These are phyloP conservation scores for Rubroshorea leprosula DNA, from an alignment of 345 rosid species.

Conservation along the genomic window DNA sequence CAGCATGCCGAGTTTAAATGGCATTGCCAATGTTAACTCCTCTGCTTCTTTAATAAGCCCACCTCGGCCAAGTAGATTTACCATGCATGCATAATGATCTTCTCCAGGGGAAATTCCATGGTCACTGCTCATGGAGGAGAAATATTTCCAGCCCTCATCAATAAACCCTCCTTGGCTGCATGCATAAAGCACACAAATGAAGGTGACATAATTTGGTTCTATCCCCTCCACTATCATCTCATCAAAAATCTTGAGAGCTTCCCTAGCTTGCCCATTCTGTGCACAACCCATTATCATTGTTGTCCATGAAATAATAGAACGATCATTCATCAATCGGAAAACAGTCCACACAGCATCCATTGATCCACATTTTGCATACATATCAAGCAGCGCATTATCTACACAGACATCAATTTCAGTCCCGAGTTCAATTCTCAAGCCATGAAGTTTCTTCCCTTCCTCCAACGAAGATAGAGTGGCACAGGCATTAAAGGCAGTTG, in stretches of 20 bases:
- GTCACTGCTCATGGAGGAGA: slow-evolving; percentile 35
- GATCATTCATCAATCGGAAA: slow-evolving; percentile 27
- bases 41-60: no score
- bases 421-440: slow-evolving; percentile 43
- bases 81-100: slow-evolving; percentile 53
- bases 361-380: slow-evolving; percentile 48
- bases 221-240: no score
- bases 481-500: slow-evolving; percentile 42
- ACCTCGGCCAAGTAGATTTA: no score
- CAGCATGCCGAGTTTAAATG: no score
- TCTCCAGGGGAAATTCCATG: slow-evolving; percentile 41
- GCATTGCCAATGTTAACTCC: no score
- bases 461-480: slow-evolving; percentile 41
- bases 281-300: no score
- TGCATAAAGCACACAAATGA: no score
- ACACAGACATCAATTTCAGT: slow-evolving; percentile 35
- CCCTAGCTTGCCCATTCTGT: no score
- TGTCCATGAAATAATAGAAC: slow-evolving; percentile 45
- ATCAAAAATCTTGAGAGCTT: no score
- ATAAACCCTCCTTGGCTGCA: no score
- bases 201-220: no score
- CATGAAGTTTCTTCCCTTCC: slow-evolving; percentile 43
- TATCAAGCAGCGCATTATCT: slow-evolving; percentile 49
- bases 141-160: slow-evolving; percentile 48
- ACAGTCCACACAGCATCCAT: slow-evolving; percentile 41